Conservation (phyloP, 495 filamentous ascomycete genomes). For the Articulospora tetracladia region DNA sequence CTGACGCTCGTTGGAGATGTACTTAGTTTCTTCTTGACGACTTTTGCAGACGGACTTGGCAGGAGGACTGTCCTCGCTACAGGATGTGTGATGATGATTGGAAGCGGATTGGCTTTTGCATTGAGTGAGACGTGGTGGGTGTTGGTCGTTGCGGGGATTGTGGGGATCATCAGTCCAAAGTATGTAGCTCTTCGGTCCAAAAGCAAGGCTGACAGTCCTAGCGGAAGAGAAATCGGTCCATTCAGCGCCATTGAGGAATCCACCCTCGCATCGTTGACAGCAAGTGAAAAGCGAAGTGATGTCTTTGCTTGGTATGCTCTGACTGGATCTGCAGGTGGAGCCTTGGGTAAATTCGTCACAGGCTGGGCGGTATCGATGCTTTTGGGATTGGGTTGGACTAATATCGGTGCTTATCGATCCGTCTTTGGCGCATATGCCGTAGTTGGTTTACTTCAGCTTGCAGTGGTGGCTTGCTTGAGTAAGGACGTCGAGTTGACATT, state of each 20-base stretch:
- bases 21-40: background rate
- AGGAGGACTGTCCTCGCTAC: background rate
- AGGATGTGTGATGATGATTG: background rate
- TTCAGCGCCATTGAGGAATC: conserved; percentile 84
- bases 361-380: conserved; percentile 62
- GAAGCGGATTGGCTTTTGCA: background rate
- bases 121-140: background rate
- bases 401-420: background rate
- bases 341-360: conserved; percentile 59
- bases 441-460: background rate
- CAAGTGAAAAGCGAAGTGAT: conserved; percentile 58
- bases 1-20: background rate
- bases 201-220: conserved; percentile 21
- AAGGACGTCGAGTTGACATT: conserved; percentile 50
- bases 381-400: conserved; percentile 51
- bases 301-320: conserved; percentile 82
- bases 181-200: background rate
- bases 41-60: background rate
- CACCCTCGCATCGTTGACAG: conserved; percentile 70
- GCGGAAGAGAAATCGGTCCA: conserved; percentile 75
- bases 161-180: conserved; percentile 3
- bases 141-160: background rate
- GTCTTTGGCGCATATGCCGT: background rate
- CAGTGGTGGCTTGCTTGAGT: conserved; percentile 57
- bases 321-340: conserved; percentile 58